Percentiles rank a stretch among this genome's conserved stretches.
phyloP scores from a whole-genome alignment of 2,329 filamentous ascomycete genomes.

The Pleomassaria siparia region DNA sequence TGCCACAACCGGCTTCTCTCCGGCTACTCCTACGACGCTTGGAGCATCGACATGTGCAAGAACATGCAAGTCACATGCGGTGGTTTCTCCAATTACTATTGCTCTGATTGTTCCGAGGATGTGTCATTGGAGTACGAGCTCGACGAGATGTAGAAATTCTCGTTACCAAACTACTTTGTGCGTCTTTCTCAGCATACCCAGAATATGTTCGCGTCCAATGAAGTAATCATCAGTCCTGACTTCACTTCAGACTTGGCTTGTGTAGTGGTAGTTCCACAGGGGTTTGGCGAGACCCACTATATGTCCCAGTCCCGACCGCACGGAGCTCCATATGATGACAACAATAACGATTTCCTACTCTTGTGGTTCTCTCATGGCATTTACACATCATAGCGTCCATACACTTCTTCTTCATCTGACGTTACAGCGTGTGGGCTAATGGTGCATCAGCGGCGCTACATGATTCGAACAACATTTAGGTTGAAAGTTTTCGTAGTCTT shows the following conservation, averaged over 20 bases:
- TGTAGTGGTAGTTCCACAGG: too few species aligned
- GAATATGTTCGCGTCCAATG: too few species aligned
- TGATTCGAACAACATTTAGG: neutral
- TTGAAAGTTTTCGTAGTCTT: too few species aligned
- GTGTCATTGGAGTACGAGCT: conserved; percentile 46
- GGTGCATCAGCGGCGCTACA: conserved; percentile 6
- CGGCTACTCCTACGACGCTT: conserved; percentile 51
- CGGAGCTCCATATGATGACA: neutral
- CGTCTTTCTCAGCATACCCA: too few species aligned
- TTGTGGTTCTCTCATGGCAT: conserved; percentile 5
- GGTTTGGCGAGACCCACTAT: too few species aligned
- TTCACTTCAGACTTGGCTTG: too few species aligned
- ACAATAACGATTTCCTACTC: neutral
- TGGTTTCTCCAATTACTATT: conserved; percentile 50
- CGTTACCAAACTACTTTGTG: too few species aligned
- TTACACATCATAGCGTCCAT: conserved; percentile 11
- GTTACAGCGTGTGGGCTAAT: conserved; percentile 6
- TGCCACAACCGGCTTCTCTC: conserved; percentile 48
- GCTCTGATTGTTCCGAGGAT: conserved; percentile 48
- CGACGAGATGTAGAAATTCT: conserved; percentile 40
- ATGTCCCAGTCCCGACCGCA: too few species aligned
- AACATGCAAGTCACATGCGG: conserved; percentile 45
- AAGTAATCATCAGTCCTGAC: too few species aligned
- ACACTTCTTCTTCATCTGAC: conserved; percentile 13
- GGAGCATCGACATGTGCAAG: conserved; percentile 52